Conservation (phyloP, 2,329 filamentous ascomycete genomes). For the Diaporthe citriasiana region DNA sequence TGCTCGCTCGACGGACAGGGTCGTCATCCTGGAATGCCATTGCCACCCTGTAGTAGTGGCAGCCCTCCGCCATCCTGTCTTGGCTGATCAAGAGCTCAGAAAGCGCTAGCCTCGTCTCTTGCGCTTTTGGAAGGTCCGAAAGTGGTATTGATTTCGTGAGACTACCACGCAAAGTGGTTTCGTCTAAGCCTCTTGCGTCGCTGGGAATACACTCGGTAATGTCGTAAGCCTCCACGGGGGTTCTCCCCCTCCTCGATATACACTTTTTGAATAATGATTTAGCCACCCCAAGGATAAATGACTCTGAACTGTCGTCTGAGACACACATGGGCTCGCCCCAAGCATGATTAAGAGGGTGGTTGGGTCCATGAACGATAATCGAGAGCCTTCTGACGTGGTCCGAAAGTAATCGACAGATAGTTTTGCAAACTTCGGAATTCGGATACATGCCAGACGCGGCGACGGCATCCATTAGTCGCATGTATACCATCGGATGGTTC, state of each 20-base stretch:
- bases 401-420: constrained; percentile 26
- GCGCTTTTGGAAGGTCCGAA: background rate
- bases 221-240: background rate
- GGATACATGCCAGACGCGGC: constrained; percentile 23
- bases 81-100: constrained; percentile 4
- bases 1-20: background rate
- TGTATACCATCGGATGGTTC: constrained; percentile 21
- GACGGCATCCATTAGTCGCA: background rate
- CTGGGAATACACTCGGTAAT: constrained; percentile 20
- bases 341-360: constrained; percentile 11
- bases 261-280: background rate
- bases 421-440: constrained; percentile 1
- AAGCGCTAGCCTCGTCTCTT: constrained; percentile 30
- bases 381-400: constrained; percentile 6
- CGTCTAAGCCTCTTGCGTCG: constrained; percentile 15
- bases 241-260: background rate
- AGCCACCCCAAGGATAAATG: background rate
- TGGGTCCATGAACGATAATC: background rate
- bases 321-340: constrained; percentile 7
- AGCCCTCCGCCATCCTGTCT: background rate
- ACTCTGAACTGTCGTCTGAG: background rate
- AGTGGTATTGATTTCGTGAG: background rate
- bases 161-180: background rate
- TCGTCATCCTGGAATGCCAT: constrained; percentile 10
- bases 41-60: background rate